Evolutionary conservation across 768 basidiomycete genomes (phyloP), one percentile per base, ranked within the genome.

Genomic region (Pholiota microspora): DNA sequence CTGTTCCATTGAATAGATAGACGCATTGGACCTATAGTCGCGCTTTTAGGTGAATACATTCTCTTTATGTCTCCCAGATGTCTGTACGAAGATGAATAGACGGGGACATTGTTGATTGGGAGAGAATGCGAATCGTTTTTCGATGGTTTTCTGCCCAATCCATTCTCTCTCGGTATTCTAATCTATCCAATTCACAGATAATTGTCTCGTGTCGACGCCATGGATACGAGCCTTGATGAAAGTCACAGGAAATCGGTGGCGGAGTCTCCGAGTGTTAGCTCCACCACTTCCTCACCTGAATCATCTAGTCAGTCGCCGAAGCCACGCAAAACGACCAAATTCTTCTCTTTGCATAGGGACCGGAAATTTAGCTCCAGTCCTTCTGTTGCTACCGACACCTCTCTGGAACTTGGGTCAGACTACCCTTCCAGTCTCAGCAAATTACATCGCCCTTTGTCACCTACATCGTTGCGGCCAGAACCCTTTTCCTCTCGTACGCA

Each of bases 361-460:
- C 65, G 73, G 64, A 62, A 78, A 71, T 32, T 16, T 57, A 64
- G 52, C 55, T 68, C 65, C 46, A 65, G 21, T 50, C 16, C 46
- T 15, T 10, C 18, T 29, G 9, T 18, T 24, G 28, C 21, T 16
- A 8, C 27, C 28, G 18, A 48, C 46, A 1, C 23, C 13, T 6
- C 29, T 4, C 13, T 42, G 16, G 66, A 62, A n/a, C 55, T 66
- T 27, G 79, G 80, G 53, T 83, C 86, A 51, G 67, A 64, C 27
- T 57, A 87, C 49, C 72, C 82, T 1, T 86, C 85, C 12, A 80
- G 86, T 45, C 85, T 89, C 59, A 73, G 88, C 54, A 86, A 89
- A 64, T 83, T 83, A n/a, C 65, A 71, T 51, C 76, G 77, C 45
- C 46, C 12, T 7, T 31, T 24, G 8, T 29, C 32, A 24, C 46